phyloP scores from a whole-genome alignment of 2,329 filamentous ascomycete genomes.

The Berkeleyomyces rouxiae region DNA sequence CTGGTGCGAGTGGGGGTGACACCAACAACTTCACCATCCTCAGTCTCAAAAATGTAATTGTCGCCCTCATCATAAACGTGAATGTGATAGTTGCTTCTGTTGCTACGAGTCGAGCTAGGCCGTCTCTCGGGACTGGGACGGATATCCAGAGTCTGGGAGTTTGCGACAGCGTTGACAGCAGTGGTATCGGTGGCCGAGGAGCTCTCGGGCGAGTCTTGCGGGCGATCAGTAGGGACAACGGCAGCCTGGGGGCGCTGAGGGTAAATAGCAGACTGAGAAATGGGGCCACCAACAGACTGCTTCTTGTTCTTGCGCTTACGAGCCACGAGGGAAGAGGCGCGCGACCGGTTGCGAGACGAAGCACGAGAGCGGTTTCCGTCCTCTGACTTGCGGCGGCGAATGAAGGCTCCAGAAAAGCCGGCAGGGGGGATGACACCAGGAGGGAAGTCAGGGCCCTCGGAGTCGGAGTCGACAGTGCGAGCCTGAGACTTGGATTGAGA shows the following conservation, averaged over 20 bases:
- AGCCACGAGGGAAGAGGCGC: slow-evolving; percentile 26
- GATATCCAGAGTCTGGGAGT: background rate
- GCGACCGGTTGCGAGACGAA: slow-evolving; percentile 12
- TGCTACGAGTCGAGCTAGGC: slow-evolving; percentile 16
- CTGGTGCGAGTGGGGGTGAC: slow-evolving; percentile 32
- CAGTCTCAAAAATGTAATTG: slow-evolving; percentile 66
- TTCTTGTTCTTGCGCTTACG: slow-evolving; percentile 45
- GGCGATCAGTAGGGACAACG: background rate
- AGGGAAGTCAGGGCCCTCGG: slow-evolving; percentile 42
- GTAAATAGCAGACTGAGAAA: slow-evolving; percentile 77
- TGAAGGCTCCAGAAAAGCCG: slow-evolving; percentile 56
- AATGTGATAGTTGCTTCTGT: slow-evolving; percentile 22
- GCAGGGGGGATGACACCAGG: slow-evolving; percentile 57
- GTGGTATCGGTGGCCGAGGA: slow-evolving; percentile 4
- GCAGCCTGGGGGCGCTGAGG: slow-evolving; percentile 29
- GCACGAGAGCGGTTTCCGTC: slow-evolving; percentile 10
- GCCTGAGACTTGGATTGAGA: slow-evolving; percentile 63
- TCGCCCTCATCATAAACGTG: slow-evolving; percentile 70
- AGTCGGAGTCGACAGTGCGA: slow-evolving; percentile 67
- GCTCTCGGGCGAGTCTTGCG: background rate
- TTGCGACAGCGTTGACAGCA: background rate
- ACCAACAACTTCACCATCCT: slow-evolving; percentile 70
- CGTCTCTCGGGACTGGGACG: slow-evolving; percentile 6
- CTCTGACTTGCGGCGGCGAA: slow-evolving; percentile 41
- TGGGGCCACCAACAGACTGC: slow-evolving; percentile 64